Conservation (phyloP, 352 stramenopile genomes). For the Globisporangium nodosum region DNA sequence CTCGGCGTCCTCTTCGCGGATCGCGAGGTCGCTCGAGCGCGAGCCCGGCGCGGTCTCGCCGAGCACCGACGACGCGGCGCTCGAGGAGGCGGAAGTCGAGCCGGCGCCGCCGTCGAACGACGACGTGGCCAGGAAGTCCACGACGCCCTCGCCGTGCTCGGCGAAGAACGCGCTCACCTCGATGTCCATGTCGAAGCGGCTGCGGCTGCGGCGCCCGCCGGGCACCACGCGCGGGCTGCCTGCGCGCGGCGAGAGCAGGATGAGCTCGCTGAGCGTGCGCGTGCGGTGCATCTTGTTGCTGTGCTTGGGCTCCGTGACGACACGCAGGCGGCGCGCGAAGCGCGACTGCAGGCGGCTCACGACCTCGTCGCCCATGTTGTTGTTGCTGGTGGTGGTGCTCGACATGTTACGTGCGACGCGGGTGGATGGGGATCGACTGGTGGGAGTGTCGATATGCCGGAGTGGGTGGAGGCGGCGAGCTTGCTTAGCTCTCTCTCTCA, state of each 20-base stretch:
- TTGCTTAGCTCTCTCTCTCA: neutral
- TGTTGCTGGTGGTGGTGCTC: neutral
- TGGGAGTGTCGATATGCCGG: neutral
- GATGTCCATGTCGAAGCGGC: constrained; percentile 84
- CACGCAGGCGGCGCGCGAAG: constrained; percentile 63
- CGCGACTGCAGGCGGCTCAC: constrained; percentile 17
- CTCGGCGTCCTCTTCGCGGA: constrained; percentile 22
- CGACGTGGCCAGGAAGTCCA: constrained; percentile 45
- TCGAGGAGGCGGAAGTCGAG: neutral
- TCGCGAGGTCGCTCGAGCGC: constrained; percentile 16
- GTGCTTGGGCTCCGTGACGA: constrained; percentile 80
- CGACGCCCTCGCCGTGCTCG: constrained; percentile 47
- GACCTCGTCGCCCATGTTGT: constrained; percentile 12
- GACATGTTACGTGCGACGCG: neutral
- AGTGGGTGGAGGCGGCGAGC: neutral
- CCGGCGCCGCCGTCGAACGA: constrained; percentile 4
- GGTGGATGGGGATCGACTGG: neutral
- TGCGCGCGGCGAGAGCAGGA: constrained; percentile 61
- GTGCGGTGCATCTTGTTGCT: constrained; percentile 86
- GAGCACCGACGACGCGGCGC: constrained; percentile 12
- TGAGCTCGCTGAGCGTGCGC: constrained; percentile 68
- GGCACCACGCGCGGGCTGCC: constrained; percentile 43
- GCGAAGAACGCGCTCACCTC: constrained; percentile 69
- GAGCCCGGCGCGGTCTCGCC: constrained; percentile 9
- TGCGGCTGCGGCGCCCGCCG: constrained; percentile 41